Percentiles rank a stretch among this genome's conserved stretches.
These are phyloP conservation scores for Pythium folliculosum DNA, from an alignment of 352 stramenopile species.

Conservation along the genomic window DNA sequence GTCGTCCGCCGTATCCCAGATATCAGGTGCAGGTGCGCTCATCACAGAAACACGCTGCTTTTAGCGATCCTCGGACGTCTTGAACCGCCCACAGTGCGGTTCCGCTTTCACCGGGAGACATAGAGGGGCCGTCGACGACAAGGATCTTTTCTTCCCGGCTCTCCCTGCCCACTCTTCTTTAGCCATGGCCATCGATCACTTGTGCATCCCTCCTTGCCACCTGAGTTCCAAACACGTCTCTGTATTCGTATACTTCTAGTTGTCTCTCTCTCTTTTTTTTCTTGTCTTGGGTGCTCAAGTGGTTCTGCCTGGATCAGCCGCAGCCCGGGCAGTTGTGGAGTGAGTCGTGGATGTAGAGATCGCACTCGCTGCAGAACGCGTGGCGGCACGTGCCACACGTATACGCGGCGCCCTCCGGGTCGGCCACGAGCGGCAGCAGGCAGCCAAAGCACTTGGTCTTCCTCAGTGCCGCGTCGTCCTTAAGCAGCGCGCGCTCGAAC, in stretches of 20 bases:
- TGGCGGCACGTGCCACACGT: conserved; percentile 90
- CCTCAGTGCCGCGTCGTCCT: conserved; percentile 28
- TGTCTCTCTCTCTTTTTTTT: neutral
- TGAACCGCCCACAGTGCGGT: too few relatives aligned
- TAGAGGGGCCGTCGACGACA: too few relatives aligned
- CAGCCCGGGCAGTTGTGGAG: conserved; percentile 99
- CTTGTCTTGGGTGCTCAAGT: neutral
- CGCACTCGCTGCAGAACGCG: conserved; percentile 96
- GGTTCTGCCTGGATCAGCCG: conserved; percentile 30
- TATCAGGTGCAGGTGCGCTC: too few relatives aligned
- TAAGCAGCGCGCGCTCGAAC: conserved; percentile 82
- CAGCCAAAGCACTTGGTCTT: conserved; percentile 71
- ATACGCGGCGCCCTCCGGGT: conserved; percentile 61
- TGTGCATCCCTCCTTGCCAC: too few relatives aligned
- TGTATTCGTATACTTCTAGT: neutral
- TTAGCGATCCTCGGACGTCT: too few relatives aligned
- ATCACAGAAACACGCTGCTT: too few relatives aligned
- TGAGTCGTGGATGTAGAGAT: conserved; percentile 98
- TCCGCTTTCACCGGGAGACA: too few relatives aligned
- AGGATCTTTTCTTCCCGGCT: too few relatives aligned
- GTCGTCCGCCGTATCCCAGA: neutral
- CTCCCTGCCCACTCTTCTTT: too few relatives aligned
- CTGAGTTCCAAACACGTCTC: too few relatives aligned
- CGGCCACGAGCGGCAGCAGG: conserved; percentile 49
- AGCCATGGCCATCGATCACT: too few relatives aligned